A percentile compares a stretch with the other conserved stretches of the same genome.
These are phyloP conservation scores for Reticulascus tulasneorum DNA, from an alignment of 2,329 filamentous ascomycete species.

Conservation along the genomic window DNA sequence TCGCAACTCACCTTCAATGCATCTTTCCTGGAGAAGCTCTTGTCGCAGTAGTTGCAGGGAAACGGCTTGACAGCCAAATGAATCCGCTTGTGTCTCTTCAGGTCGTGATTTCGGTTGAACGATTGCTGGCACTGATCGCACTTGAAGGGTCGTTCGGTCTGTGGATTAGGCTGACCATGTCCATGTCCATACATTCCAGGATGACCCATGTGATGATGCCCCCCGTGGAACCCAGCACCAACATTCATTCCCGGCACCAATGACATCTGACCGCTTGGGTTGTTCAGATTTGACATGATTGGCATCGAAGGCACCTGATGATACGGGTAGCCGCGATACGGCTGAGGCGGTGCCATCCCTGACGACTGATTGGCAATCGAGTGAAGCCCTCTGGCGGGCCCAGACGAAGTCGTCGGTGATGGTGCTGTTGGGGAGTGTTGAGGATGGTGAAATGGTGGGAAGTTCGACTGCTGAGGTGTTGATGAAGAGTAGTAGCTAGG, in stretches of 20 bases:
- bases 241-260: slow-evolving; percentile 60
- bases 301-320: slow-evolving; percentile 40
- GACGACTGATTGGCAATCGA: slow-evolving; percentile 18
- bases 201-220: slow-evolving; percentile 41
- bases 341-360: slow-evolving; percentile 44
- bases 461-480: slow-evolving; percentile 42
- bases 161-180: slow-evolving; percentile 44
- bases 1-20: slow-evolving; percentile 75
- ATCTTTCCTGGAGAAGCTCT: slow-evolving; percentile 95
- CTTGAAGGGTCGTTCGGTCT: slow-evolving; percentile 84
- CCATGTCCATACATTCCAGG: slow-evolving; percentile 57
- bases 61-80: slow-evolving; percentile 95
- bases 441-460: slow-evolving; percentile 29
- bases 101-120: slow-evolving; percentile 93
- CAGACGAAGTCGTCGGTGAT: slow-evolving; percentile 31
- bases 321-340: slow-evolving; percentile 31
- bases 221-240: slow-evolving; percentile 51
- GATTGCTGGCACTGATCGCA: slow-evolving; percentile 90
- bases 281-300: slow-evolving; percentile 75
- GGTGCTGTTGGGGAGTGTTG: slow-evolving; percentile 48
- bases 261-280: slow-evolving; percentile 67
- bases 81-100: slow-evolving; percentile 94
- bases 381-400: slow-evolving; percentile 35
- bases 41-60: slow-evolving; percentile 85
- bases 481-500: slow-evolving; percentile 58